Percentiles rank a stretch among this genome's conserved stretches.
phyloP scores from a whole-genome alignment of 192 early-diverging fungal genomes.

The Entomortierella beljakovae region DNA sequence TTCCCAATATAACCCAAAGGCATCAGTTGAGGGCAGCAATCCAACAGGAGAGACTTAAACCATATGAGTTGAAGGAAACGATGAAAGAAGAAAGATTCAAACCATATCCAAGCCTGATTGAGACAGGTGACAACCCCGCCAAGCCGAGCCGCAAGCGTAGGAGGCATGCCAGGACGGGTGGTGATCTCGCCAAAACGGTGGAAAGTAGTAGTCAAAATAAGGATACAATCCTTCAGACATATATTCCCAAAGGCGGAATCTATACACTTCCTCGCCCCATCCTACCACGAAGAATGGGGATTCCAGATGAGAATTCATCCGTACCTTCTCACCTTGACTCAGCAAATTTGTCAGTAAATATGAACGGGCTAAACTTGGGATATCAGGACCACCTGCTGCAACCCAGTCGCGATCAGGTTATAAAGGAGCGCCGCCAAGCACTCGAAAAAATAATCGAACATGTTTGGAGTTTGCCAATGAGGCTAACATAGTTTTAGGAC shows the following conservation, averaged over 20 bases:
- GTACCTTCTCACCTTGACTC: neutral
- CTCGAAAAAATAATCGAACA: conserved; percentile 15
- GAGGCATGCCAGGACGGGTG: neutral
- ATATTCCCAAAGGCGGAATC: neutral
- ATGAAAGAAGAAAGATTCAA: conserved; percentile 13
- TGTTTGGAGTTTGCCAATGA: conserved; percentile 19
- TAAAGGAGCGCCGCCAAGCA: conserved; percentile 17
- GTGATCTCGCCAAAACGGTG: neutral
- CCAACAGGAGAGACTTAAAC: neutral
- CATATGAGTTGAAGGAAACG: neutral
- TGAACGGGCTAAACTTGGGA: conserved; percentile 6
- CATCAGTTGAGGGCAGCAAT: conserved; percentile 1
- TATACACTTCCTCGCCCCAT: conserved; percentile 15
- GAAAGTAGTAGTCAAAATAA: neutral
- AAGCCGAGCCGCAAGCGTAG: neutral
- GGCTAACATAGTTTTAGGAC: neutral
- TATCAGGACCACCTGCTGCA: conserved; percentile 4
- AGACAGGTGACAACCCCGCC: neutral
- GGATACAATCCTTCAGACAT: neutral
- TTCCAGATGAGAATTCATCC: neutral
- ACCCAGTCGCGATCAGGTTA: conserved; percentile 15
- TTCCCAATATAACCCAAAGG: neutral
- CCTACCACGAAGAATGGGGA: neutral
- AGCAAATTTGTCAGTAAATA: neutral
- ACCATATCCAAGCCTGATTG: conserved; percentile 4